These are phyloP conservation scores for Protoeuglena noctilucae DNA, from an alignment of 139 green algal species.

Conservation along the genomic window DNA sequence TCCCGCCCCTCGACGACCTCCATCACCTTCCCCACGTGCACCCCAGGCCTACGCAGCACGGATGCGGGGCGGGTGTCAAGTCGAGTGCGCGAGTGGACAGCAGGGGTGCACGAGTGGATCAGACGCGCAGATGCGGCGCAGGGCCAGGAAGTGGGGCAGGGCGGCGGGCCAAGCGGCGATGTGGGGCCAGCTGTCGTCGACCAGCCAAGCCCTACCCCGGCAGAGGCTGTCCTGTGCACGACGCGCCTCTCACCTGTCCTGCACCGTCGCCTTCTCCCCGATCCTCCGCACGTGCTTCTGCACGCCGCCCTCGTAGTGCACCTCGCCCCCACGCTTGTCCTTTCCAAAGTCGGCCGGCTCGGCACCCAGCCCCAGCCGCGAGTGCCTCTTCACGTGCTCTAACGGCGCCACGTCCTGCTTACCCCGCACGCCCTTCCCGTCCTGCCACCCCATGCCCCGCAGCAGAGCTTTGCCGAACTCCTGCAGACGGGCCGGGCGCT, in stretches of 20 bases:
- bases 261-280: conserved; percentile 45
- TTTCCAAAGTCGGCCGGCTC: conserved; percentile 16
- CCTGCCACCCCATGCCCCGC: conserved; percentile 58
- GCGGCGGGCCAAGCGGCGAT: no score
- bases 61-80: no score
- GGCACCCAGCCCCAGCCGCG: conserved; percentile 52
- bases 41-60: no score
- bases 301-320: conserved; percentile 35
- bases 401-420: conserved; percentile 42
- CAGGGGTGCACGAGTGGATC: no score
- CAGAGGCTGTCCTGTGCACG: no score
- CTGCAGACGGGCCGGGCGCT: no score
- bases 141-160: no score
- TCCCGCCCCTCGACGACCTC: conserved; percentile 31
- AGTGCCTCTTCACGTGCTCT: conserved; percentile 41
- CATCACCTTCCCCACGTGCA: conserved; percentile 39
- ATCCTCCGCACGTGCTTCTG: conserved; percentile 31
- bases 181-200: no score
- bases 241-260: conserved; percentile 9
- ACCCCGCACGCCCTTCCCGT: conserved; percentile 48
- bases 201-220: neutral
- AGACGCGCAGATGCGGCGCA: no score
- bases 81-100: no score
- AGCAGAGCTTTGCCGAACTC: conserved; percentile 67
- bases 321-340: conserved; percentile 12